A percentile compares a stretch with the other conserved stretches of the same genome.
Evolutionary conservation across 768 basidiomycete species (phyloP).

Genomic region (Lyophyllum shimeji): DNA sequence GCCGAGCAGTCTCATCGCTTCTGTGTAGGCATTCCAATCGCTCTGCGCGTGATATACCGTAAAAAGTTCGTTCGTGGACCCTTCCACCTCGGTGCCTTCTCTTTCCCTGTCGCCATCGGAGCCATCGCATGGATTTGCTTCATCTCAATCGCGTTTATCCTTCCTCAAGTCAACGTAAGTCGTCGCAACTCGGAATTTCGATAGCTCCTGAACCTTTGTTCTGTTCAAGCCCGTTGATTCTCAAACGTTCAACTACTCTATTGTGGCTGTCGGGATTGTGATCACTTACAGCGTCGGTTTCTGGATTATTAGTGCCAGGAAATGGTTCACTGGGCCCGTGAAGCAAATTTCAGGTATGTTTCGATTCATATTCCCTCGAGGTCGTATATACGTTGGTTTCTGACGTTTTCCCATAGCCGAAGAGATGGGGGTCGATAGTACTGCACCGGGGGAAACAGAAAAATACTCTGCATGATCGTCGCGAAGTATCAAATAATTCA

Average conservation of each 20-base stretch:
- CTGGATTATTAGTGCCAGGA: slow-evolving; percentile 70
- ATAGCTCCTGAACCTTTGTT: neutral
- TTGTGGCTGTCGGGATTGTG: slow-evolving; percentile 77
- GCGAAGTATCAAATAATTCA: neutral
- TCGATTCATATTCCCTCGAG: neutral
- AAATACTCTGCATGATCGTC: neutral
- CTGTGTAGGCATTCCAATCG: slow-evolving; percentile 61
- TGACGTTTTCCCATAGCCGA: slow-evolving; percentile 34
- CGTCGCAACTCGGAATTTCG: neutral
- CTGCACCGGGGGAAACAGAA: neutral
- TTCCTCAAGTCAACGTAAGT: slow-evolving; percentile 63
- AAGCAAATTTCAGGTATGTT: slow-evolving; percentile 59
- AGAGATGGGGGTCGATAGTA: slow-evolving; percentile 46
- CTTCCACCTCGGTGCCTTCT: slow-evolving; percentile 68
- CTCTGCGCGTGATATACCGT: slow-evolving; percentile 61
- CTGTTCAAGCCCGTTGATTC: slow-evolving; percentile 55
- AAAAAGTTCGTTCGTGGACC: slow-evolving; percentile 64
- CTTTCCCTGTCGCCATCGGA: slow-evolving; percentile 53
- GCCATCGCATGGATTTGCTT: slow-evolving; percentile 71
- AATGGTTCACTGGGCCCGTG: slow-evolving; percentile 72
- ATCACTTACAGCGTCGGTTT: slow-evolving; percentile 61
- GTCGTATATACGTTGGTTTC: neutral
- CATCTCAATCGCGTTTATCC: slow-evolving; percentile 72
- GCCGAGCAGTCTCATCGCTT: neutral
- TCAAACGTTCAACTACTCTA: slow-evolving; percentile 73